Evolutionary conservation across 202 grass and related monocot genomes (phyloP).

Genomic region (Setaria viridis): DNA sequence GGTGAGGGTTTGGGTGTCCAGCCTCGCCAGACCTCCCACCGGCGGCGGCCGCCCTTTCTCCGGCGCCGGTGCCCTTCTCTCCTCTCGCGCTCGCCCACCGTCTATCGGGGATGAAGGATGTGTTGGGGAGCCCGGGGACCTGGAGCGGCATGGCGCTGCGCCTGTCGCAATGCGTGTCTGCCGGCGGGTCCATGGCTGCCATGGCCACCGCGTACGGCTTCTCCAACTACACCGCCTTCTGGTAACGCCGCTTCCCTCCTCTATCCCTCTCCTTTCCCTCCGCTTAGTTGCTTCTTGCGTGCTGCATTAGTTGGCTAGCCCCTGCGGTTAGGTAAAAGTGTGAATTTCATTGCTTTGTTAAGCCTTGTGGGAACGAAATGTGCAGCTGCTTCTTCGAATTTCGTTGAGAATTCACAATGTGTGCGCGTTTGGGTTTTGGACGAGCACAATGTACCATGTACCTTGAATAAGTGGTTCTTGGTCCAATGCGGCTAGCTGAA

Average conservation of each 20-base stretch:
- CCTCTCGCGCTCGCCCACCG: neutral
- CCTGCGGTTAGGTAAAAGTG: neutral
- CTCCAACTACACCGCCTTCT: conserved; percentile 81
- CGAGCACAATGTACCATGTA: neutral
- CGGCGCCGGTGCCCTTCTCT: neutral
- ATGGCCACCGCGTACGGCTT: conserved; percentile 61
- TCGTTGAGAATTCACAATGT: neutral
- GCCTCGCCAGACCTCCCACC: neutral
- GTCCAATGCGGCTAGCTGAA: neutral
- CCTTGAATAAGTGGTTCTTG: neutral
- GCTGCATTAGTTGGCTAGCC: neutral
- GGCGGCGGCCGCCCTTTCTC: neutral
- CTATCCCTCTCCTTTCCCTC: neutral
- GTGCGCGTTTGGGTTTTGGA: neutral
- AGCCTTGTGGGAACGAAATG: neutral
- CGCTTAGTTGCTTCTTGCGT: neutral
- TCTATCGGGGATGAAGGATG: conserved; percentile 53
- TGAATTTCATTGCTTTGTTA: neutral
- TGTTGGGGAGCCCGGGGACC: conserved; percentile 77
- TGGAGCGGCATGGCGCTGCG: conserved; percentile 76
- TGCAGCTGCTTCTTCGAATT: conserved; percentile 6
- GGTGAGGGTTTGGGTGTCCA: conserved; percentile 20
- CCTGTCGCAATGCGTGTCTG: conserved; percentile 63
- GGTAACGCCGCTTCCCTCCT: conserved; percentile 39
- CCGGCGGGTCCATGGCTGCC: conserved; percentile 54